Base-by-base conservation (phyloP, 176 grass and related monocot genomes). In the Bonia amplexicaulis region DNA sequence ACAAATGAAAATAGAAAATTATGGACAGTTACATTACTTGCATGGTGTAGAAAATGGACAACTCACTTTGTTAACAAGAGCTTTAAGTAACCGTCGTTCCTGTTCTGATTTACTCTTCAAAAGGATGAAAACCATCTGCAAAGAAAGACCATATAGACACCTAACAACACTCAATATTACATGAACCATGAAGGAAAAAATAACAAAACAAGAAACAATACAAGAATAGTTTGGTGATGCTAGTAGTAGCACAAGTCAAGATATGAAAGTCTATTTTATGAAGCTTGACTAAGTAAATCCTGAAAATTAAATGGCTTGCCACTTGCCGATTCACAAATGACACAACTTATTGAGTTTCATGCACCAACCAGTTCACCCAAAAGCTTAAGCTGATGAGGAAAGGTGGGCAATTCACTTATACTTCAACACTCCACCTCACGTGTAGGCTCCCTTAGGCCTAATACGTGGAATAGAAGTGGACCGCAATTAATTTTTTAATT, bases 31-130 rank as follows among this genome's bases (percentile, higher is more conserved):
- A 44, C 67, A 86, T 45, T n/a, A 76, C 29, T 48, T 76, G 12
- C 51, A 52, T 46, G 23, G 12, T 47, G 73, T 84, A 39, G 55
- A 65, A 51, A 88, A 84, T 82, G 12, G 17, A 45, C 12, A 71
- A 74, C 93, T 80, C 73, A 98, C 93, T 90, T 98, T 98, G 89
- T 98, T 98, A 80, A 98, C 96, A 93, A 98, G 78, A 90, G 89
- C 89, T 75, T 89, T 80, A 89, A 98, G 91, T 82, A 98, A 91
- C 84, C 83, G 94, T 12, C 96, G 91, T 82, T 98, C 96, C 78
- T 98, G 96, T 64, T 98, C 96, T 65, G 96, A 91, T 86, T 95
- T 98, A 87, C 85, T 93, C 81, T 93, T 92, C 66, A 98, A 82
- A 82, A 98, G 93, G 66, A 85, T 69, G 51, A 90, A 98, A 78